Base-by-base conservation (phyloP, 2,329 filamentous ascomycete species). In the Nothophoma quercina region DNA sequence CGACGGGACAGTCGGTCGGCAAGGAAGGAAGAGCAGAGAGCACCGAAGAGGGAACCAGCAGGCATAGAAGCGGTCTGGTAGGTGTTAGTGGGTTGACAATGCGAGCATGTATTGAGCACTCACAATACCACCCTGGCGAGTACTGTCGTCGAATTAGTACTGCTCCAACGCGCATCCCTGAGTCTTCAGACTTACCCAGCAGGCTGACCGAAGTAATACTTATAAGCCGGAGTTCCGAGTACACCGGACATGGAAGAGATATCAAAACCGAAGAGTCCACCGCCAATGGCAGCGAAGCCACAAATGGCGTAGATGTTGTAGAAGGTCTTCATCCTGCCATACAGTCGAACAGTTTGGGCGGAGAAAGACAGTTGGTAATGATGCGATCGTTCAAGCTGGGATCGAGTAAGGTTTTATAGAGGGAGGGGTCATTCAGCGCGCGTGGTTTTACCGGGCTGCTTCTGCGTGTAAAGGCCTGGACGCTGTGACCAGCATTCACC, bases 301-400 rank as follows among this genome's bases (percentile, higher is more conserved):
- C 84, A 87, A 22, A 58, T 86, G 56, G 79, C 77, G 68, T 87
- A 86, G 40, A 86, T 77, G 66, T 83, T 85, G 54, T 74, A 74
- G 58, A 69, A 71, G 13, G 68, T 72, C 58, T 69, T 71, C 70
- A 73, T 73, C 53, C 63, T 67, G 62, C 53, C 62, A 58, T 58
- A 51, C 44, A 49, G 36, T 40, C 48, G 42, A 35, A 44, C 34
- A 56, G 42, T 15, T n/a, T 58, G 33, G 52, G 41, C 55, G 34
- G 52, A 51, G 18, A 28, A 26, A 53, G 29, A 58, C 45, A 23
- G 34, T 16, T 9, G 28, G 29, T 25, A 46, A 15, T 19, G 44
- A 25, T 30, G 32, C n/a, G 25, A 34, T 23, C 15, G 34, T 41
- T 36, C 53, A 44, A 36, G 46, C 32, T 35, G 44, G 29, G 23